phyloP scores from a whole-genome alignment of 257 asterid species.

The Ajuga chamaepitys region DNA sequence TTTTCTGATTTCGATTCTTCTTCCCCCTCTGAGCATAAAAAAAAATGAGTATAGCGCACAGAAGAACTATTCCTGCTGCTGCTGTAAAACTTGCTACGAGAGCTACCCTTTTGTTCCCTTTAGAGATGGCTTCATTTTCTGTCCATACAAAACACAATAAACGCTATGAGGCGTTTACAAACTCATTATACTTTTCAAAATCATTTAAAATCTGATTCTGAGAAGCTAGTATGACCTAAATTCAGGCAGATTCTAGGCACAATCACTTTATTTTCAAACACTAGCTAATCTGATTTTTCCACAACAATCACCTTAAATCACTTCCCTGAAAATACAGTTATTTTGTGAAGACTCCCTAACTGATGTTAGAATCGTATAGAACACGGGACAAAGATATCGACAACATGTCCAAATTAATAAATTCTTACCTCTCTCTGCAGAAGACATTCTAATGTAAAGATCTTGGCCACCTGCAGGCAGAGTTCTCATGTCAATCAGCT shows the following conservation, averaged over 20 bases:
- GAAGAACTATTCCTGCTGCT: neutral
- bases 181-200: too few species aligned
- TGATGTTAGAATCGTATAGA: too few species aligned
- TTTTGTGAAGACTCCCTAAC: too few species aligned
- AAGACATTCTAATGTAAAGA: constrained; percentile 4
- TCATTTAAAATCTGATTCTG: too few species aligned
- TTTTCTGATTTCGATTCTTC: neutral
- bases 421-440: neutral
- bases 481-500: neutral
- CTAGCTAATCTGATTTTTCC: too few species aligned
- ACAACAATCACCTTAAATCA: too few species aligned
- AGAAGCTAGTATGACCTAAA: too few species aligned
- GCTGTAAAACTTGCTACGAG: neutral
- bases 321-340: too few species aligned
- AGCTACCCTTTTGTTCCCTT: neutral
- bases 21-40: neutral
- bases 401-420: neutral
- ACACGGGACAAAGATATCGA: too few species aligned
- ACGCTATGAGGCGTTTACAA: too few species aligned
- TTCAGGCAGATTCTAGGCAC: too few species aligned
- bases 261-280: too few species aligned
- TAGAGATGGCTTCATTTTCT: neutral
- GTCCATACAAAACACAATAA: neutral
- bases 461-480: neutral
- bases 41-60: neutral